Evolutionary conservation across 768 basidiomycete species (phyloP).

Genomic region (Termitomyces sp.): DNA sequence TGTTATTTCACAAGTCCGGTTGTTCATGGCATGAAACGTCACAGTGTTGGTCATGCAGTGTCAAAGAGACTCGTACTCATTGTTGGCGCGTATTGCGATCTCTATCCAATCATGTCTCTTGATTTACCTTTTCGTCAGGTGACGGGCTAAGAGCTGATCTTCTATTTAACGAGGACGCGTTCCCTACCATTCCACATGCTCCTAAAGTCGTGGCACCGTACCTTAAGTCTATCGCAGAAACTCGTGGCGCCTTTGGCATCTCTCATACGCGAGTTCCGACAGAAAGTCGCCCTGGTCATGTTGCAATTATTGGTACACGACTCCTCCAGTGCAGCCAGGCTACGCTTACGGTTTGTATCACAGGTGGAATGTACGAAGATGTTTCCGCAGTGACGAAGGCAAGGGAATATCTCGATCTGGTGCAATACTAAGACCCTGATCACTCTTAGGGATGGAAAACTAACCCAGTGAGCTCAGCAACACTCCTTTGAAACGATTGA

Average conservation of each 20-base stretch:
- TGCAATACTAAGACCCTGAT: slow-evolving; percentile 5
- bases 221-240: slow-evolving; percentile 60
- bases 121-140: slow-evolving; percentile 32
- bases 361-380: slow-evolving; percentile 87
- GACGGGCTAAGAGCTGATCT: slow-evolving; percentile 85
- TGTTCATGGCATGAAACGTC: slow-evolving; percentile 68
- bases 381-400: slow-evolving; percentile 85
- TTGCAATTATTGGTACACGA: slow-evolving; percentile 73
- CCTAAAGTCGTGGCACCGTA: slow-evolving; percentile 68
- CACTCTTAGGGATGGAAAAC: slow-evolving; percentile 72
- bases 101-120: background rate
- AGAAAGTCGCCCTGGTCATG: slow-evolving; percentile 84
- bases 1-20: slow-evolving; percentile 87
- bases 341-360: background rate
- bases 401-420: slow-evolving; percentile 15
- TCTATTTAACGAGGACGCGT: slow-evolving; percentile 59
- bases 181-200: slow-evolving; percentile 43
- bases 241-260: slow-evolving; percentile 73
- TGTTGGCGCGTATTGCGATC: slow-evolving; percentile 45
- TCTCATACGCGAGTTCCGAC: slow-evolving; percentile 87
- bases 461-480: slow-evolving; percentile 52
- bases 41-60: slow-evolving; percentile 37
- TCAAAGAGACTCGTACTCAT: slow-evolving; percentile 77
- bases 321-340: background rate
- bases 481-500: slow-evolving; percentile 11